A percentile compares a stretch with the other conserved stretches of the same genome.
Evolutionary conservation across 805 yeast species (phyloP).

Genomic region (Candida hispaniensis): DNA sequence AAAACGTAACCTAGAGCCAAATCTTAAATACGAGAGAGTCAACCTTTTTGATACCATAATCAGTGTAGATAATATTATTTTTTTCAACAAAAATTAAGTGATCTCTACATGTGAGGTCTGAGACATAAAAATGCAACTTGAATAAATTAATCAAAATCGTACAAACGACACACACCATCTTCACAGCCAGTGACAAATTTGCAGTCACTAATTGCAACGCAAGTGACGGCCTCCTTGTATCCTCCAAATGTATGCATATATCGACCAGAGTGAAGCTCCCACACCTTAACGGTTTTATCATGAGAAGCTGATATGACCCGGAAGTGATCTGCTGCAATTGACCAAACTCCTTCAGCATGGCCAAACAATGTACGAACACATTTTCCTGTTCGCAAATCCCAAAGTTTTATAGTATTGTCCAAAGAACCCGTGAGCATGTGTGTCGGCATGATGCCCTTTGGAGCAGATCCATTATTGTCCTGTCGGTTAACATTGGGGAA

Average conservation of each 20-base stretch:
- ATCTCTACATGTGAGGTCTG: background rate
- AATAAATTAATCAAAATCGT: slow-evolving; percentile 56
- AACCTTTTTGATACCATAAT: too few relatives aligned
- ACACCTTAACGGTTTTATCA: slow-evolving; percentile 77
- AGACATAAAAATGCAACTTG: background rate
- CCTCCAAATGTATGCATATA: slow-evolving; percentile 90
- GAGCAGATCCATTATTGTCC: slow-evolving; percentile 2
- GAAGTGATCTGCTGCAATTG: slow-evolving; percentile 90
- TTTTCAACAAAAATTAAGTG: background rate
- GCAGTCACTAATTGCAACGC: slow-evolving; percentile 80
- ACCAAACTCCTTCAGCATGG: slow-evolving; percentile 98
- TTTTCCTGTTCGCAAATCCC: slow-evolving; percentile 81
- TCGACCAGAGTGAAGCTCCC: slow-evolving; percentile 93
- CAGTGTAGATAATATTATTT: background rate
- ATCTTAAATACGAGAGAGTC: too few relatives aligned
- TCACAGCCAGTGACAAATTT: slow-evolving; percentile 86
- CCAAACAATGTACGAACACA: slow-evolving; percentile 94
- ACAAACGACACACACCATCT: slow-evolving; percentile 75
- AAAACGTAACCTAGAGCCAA: too few relatives aligned
- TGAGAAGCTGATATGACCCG: slow-evolving; percentile 92
- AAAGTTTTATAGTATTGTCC: slow-evolving; percentile 84
- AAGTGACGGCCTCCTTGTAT: slow-evolving; percentile 42
- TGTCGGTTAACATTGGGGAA: too few relatives aligned
- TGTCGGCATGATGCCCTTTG: slow-evolving; percentile 46
- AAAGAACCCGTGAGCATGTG: slow-evolving; percentile 78